Base-by-base conservation (phyloP, 805 yeast species). In the Saccharomycodes ludwigii region DNA sequence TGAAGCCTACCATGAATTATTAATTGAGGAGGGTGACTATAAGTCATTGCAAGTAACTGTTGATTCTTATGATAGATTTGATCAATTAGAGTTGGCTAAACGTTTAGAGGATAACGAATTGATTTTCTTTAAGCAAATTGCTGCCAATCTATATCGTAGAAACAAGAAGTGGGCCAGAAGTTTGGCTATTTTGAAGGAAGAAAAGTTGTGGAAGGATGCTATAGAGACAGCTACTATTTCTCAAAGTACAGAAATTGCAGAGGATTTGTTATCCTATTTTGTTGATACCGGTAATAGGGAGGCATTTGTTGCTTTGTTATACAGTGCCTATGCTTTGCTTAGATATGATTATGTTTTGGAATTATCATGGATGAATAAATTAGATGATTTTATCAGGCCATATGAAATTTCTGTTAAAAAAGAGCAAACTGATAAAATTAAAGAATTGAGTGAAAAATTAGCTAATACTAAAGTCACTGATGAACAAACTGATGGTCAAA, bases 241-340 rank as follows among this genome's bases (percentile, higher is more conserved):
- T 13, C 71, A 72, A 40, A 76, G 77, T 42, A 49, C 71, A 8
- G 85, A 81, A 53, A 78, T 88, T 50, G 86, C 94, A 21, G 88
- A 83, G 55, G 97, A 91, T 38, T 64, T 83, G 41, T 63, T 91
- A 54, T 70, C 78, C 33, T 91, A 88, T 63, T 91, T 91, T 56
- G 96, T 91, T 38, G 96, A 88, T 47, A 83, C 94, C 24, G 97
- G 95, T 44, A 91, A 91, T 63, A 84, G 78, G 58, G 98, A 91
- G 64, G 82, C 95, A 48, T 81, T 84, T 52, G 79, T 85, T 47
- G 96, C 95, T 5, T 71, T 86, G 39, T 67, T 91, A 50, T 91
- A 78, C 61, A 64, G 83, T 5, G 82, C 93, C 48, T 91, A 91
- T 56, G 81, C 78, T 32, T 63, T 77, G 49, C 65, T 91, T 42